Evolutionary conservation across 192 early-diverging fungal species (phyloP).

Genomic region (Podila clonocystis): DNA sequence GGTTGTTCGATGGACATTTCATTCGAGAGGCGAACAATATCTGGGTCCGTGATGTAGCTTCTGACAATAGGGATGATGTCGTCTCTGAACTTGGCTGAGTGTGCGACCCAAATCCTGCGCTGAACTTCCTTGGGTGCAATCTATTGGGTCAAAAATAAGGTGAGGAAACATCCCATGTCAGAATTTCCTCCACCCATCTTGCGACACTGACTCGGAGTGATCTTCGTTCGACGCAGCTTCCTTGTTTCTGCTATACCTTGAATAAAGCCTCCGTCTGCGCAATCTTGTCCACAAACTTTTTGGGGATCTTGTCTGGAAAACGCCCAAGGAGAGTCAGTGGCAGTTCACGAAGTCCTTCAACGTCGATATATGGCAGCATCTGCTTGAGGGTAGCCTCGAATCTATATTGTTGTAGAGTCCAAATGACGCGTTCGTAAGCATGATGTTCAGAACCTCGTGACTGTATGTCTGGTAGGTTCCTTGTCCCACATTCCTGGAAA

Average conservation of each 20-base stretch:
- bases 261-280: conserved; percentile 53
- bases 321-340: conserved; percentile 61
- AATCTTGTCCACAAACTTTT: conserved; percentile 56
- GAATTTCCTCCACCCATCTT: not conserved
- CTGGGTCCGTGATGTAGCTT: conserved; percentile 36
- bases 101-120: conserved; percentile 45
- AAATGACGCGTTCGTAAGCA: not conserved
- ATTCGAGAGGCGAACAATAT: conserved; percentile 37
- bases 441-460: not conserved
- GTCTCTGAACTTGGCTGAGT: conserved; percentile 41
- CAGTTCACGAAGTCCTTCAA: conserved; percentile 58
- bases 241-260: conserved; percentile 30
- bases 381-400: conserved; percentile 52
- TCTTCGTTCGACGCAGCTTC: not conserved
- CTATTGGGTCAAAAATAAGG: too few relatives aligned
- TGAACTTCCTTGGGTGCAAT: conserved; percentile 45
- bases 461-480: not conserved
- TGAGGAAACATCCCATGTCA: too few relatives aligned
- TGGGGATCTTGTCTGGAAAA: conserved; percentile 52
- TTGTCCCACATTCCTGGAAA: not conserved
- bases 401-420: conserved; percentile 9
- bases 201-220: not conserved
- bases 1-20: conserved; percentile 44
- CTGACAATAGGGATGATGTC: conserved; percentile 44
- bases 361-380: conserved; percentile 61